Percentiles rank a stretch among this genome's conserved stretches.
Evolutionary conservation across 176 grass and related monocot species (phyloP).

Genomic region (Aegilops umbellulata): DNA sequence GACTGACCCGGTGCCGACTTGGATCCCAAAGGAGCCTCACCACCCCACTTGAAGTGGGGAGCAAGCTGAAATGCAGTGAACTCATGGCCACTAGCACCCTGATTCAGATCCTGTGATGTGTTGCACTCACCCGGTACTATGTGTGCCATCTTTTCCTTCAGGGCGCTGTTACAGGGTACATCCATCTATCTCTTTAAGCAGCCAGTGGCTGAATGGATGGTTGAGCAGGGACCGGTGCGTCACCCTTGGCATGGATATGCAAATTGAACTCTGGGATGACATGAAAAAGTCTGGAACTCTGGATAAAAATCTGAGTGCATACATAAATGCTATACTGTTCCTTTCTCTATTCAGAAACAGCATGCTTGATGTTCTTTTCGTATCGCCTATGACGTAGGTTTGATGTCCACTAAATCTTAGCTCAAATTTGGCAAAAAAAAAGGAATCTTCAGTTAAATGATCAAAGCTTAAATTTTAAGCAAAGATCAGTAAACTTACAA

Average conservation of each 20-base stretch:
- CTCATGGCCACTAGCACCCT: slow-evolving; percentile 30
- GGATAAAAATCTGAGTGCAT: background rate
- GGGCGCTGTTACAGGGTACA: slow-evolving; percentile 12
- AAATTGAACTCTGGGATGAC: background rate
- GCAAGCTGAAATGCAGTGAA: slow-evolving; percentile 45
- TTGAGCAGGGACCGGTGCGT: slow-evolving; percentile 27
- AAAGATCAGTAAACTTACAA: background rate
- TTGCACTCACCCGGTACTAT: slow-evolving; percentile 20
- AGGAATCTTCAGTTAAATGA: background rate
- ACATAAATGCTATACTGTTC: background rate
- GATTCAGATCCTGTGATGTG: slow-evolving; percentile 14
- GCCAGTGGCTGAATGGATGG: slow-evolving; percentile 30
- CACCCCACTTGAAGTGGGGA: slow-evolving; percentile 44
- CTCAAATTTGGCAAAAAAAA: background rate
- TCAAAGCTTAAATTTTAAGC: background rate
- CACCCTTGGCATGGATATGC: background rate
- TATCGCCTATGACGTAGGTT: background rate
- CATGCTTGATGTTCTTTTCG: background rate
- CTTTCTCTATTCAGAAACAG: slow-evolving; percentile 15
- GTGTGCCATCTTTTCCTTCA: slow-evolving; percentile 44
- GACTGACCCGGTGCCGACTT: background rate
- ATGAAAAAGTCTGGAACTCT: background rate
- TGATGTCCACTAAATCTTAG: background rate
- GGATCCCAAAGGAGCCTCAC: slow-evolving; percentile 8
- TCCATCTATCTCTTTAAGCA: background rate